Evolutionary conservation across 805 yeast genomes (phyloP), one percentile per base, ranked within the genome.

Genomic region (Candida lessepsii): DNA sequence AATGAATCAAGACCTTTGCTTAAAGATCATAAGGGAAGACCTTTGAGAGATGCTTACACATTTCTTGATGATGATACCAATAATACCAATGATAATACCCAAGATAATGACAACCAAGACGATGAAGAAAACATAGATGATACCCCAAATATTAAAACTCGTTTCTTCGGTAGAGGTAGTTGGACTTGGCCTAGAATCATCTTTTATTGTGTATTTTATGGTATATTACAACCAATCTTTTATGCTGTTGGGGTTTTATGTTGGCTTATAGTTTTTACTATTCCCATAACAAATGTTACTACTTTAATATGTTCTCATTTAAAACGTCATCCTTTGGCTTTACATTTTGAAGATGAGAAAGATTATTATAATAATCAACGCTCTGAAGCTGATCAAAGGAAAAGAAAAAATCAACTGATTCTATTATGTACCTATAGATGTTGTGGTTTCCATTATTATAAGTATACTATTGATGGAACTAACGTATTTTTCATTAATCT

Each of bases 381-480:
- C 19, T 25, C 48, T 5, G 52, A 52, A 35, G 39, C 45, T 13
- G 46, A 41, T 31, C 52, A 56, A 44, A 50, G 56, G 35, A 51
- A 60, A 50, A 46, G 73, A 35, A 70, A 78, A 35, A 74, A 78
- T 52, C 80, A 75, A 49, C 65, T 79, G 17, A 80, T 93, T 41
- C 62, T 93, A 36, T 70, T 93, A 29, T 89, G 96, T 63, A 90
- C 98, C 1, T 91, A 88, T 64, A 77, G 98, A 55, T 87, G 95
- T 41, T 80, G 88, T 48, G 98, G 98, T 1, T 74, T 79, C 58
- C 96, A 89, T 59, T 93, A 93, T 64, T 93, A 90, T 70, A 93
- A 93, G 68, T 90, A 86, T 61, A 93, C 99, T 0, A 86, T 93
- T 35, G 97, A 87, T 49, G 99, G 99, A 44, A 90, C 97, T 2